Conservation (phyloP, 441 rosid genomes). For the Erysimum cheiri region DNA sequence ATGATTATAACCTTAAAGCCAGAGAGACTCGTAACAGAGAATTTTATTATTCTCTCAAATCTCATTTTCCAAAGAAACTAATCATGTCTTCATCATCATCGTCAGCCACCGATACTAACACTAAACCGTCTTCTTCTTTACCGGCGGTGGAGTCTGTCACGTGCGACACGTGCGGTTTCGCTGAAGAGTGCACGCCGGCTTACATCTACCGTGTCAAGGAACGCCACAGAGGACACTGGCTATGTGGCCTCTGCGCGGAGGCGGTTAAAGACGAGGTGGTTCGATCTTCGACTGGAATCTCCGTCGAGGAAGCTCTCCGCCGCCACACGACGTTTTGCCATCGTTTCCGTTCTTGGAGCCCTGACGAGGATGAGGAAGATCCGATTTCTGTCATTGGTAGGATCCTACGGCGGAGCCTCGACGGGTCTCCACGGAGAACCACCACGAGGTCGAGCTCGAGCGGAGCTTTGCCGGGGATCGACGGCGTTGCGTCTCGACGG, state of each 20-base stretch:
- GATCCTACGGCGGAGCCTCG: conserved; percentile 55
- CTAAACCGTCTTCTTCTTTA: background rate
- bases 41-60: background rate
- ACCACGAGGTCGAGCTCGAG: conserved; percentile 41
- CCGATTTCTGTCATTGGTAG: conserved; percentile 56
- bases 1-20: conserved; percentile 39
- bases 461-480: conserved; percentile 52
- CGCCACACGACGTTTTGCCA: conserved; percentile 61
- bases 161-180: conserved; percentile 65
- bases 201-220: conserved; percentile 58
- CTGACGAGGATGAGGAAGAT: conserved; percentile 45
- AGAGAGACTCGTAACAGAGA: conserved; percentile 16
- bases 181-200: conserved; percentile 64
- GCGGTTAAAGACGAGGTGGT: conserved; percentile 65
- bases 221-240: conserved; percentile 62
- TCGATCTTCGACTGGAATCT: conserved; percentile 54
- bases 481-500: conserved; percentile 44
- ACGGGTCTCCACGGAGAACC: conserved; percentile 39
- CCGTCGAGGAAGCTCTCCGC: conserved; percentile 60
- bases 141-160: conserved; percentile 50
- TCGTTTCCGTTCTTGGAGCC: conserved; percentile 48
- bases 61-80: conserved; percentile 13
- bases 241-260: conserved; percentile 70
- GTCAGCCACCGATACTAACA: conserved; percentile 31
- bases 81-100: conserved; percentile 32